Evolutionary conservation across 768 basidiomycete genomes (phyloP).

Genomic region (Pleurotus salmoneostramineus): DNA sequence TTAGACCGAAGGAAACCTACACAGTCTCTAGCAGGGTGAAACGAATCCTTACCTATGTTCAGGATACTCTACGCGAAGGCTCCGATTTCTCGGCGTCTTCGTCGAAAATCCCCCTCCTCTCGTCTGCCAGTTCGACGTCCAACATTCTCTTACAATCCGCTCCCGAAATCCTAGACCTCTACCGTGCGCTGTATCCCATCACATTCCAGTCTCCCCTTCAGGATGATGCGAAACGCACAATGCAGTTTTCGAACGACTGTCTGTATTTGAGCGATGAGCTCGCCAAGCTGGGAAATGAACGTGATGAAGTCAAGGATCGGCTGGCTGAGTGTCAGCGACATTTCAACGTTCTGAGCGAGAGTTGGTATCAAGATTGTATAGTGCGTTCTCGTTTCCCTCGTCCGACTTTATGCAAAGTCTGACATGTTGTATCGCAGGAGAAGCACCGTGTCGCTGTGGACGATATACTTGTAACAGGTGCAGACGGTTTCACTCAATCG

Average conservation of each 20-base stretch:
- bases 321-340: slow-evolving; percentile 47
- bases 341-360: slow-evolving; percentile 56
- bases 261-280: slow-evolving; percentile 58
- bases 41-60: slow-evolving; percentile 50
- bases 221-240: slow-evolving; percentile 46
- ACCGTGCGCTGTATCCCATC: slow-evolving; percentile 75
- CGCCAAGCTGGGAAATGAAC: slow-evolving; percentile 30
- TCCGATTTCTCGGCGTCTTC: slow-evolving; percentile 41
- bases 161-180: slow-evolving; percentile 69
- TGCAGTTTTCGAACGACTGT: slow-evolving; percentile 85
- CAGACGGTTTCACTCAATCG: slow-evolving; percentile 66
- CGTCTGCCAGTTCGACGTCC: slow-evolving; percentile 32
- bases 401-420: background rate
- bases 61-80: slow-evolving; percentile 65
- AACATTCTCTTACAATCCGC: slow-evolving; percentile 57
- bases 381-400: slow-evolving; percentile 35
- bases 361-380: slow-evolving; percentile 68
- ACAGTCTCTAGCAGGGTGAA: slow-evolving; percentile 55
- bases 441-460: slow-evolving; percentile 41
- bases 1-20: slow-evolving; percentile 49
- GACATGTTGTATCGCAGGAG: slow-evolving; percentile 32
- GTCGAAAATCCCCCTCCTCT: slow-evolving; percentile 48
- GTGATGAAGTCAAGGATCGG: slow-evolving; percentile 35
- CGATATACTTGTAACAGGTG: slow-evolving; percentile 43
- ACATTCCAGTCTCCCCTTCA: slow-evolving; percentile 43